Base-by-base conservation (phyloP, 2,329 filamentous ascomycete species). In the Sclerotinia subarctica region DNA sequence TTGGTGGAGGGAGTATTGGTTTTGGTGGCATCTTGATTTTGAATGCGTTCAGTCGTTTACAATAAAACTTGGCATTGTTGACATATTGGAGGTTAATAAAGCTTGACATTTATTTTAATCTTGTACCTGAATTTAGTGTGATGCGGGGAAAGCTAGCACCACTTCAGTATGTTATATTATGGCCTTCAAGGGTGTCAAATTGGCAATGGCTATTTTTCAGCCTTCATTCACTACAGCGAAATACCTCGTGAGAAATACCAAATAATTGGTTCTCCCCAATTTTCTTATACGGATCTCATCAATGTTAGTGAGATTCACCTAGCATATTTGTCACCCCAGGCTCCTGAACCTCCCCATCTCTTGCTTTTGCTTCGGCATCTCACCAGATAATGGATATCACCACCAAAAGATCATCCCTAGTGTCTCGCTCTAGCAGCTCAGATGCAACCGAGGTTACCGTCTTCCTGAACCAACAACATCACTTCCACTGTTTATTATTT, bases 21-120 rank as follows among this genome's bases (percentile, higher is more conserved):
- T 68, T 72, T 24, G 70, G 74, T 70, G 75, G 73, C 77, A 78
- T 78, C 69, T 72, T 35, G 44, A 58, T 7, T 17, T 24, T 66
- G 13, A 57, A 65, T n/a, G 15, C 15, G 26, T 44, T 32, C 24
- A 11, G 29, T 7, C 13, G 29, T 32, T n/a, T 13, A 32, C 17
- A 4, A 51, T 24, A 21, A 26, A 32, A 46, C 46, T 58, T 57
- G 26, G 52, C 42, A 56, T 68, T 67, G 17, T 26, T 68, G 56
- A 52, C 38, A 24, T 69, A 51, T 51, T 62, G 44, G 32, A 67
- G 46, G 35, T 60, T 32, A 47, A 47, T 32, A 47, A 47, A 46
- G 57, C 57, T 32, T 46, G 24, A 46, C 44, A 59, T 29, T 56
- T 42, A 24, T 57, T 38, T 21, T 52, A n/a, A 57, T 42, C 13